These are phyloP conservation scores for Botrytis porri DNA, from an alignment of 2,329 filamentous ascomycete species.

Conservation along the genomic window DNA sequence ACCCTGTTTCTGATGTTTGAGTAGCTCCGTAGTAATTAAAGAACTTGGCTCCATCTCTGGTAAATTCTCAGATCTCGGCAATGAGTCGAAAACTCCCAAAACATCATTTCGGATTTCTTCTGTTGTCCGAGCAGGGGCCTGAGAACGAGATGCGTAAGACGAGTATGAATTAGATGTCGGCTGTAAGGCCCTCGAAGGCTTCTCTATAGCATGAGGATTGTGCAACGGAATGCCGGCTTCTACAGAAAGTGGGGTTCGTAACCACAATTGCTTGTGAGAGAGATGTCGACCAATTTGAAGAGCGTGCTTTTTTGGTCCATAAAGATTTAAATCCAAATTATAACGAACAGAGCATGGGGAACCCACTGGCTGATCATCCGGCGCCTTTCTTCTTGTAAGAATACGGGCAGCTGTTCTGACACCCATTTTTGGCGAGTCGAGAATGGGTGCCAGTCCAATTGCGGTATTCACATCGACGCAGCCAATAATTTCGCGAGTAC, in stretches of 20 bases:
- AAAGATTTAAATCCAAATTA: constrained; percentile 71
- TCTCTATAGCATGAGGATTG: constrained; percentile 63
- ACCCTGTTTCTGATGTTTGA: constrained; percentile 87
- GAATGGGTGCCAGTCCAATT: constrained; percentile 64
- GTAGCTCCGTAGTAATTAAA: constrained; percentile 63
- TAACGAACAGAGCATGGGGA: constrained; percentile 58
- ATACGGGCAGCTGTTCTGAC: constrained; percentile 73
- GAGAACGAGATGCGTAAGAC: constrained; percentile 39
- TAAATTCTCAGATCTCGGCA: constrained; percentile 72
- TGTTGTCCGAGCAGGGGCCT: constrained; percentile 56
- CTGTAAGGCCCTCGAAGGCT: constrained; percentile 29
- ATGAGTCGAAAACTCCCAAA: constrained; percentile 80
- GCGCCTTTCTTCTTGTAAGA: constrained; percentile 59
- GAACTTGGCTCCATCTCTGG: constrained; percentile 66
- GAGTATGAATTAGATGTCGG: constrained; percentile 33
- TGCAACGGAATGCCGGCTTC: constrained; percentile 67
- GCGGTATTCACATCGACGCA: constrained; percentile 68
- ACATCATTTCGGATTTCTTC: constrained; percentile 88
- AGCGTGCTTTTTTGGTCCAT: constrained; percentile 67
- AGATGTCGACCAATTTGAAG: constrained; percentile 66
- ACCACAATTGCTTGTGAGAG: constrained; percentile 61
- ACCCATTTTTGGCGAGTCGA: constrained; percentile 59
- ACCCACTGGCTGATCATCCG: constrained; percentile 60
- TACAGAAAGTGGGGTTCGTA: constrained; percentile 63
- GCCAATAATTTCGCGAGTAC: constrained; percentile 69